These are phyloP conservation scores for Lentinula novae-zelandiae DNA, from an alignment of 1,284 basidiomycete genomes.

Conservation along the genomic window DNA sequence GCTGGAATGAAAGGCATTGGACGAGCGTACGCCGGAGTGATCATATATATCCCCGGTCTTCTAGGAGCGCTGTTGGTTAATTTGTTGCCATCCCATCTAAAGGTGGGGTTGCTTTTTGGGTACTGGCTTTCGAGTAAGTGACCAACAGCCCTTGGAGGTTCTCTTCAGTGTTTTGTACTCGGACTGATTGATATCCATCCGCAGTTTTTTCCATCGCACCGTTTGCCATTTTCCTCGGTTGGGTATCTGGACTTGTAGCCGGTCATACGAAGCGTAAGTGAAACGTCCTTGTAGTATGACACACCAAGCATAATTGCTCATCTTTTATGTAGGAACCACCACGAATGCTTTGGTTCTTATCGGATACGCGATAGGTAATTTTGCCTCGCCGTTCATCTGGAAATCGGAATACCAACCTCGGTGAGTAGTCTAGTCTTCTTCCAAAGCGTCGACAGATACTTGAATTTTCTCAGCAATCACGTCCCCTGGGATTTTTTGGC, in stretches of 20 bases:
- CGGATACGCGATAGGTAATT: conserved; percentile 72
- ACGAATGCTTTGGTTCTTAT: conserved; percentile 72
- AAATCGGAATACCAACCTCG: conserved; percentile 62
- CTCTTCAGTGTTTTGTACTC: too few relatives aligned
- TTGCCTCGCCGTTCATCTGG: conserved; percentile 76
- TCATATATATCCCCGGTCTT: conserved; percentile 70
- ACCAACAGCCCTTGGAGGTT: too few relatives aligned
- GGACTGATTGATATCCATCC: background rate
- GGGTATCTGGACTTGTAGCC: conserved; percentile 51
- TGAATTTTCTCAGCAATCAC: conserved; percentile 41
- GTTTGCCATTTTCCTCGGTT: conserved; percentile 69
- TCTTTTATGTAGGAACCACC: conserved; percentile 46
- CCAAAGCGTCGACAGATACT: background rate
- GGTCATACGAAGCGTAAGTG: conserved; percentile 11
- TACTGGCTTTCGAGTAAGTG: conserved; percentile 71
- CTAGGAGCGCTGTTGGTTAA: conserved; percentile 68
- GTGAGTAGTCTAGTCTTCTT: conserved; percentile 29
- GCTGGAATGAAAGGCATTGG: conserved; percentile 49
- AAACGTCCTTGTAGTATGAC: background rate
- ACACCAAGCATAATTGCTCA: background rate
- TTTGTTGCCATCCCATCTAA: conserved; percentile 60
- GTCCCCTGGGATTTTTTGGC: conserved; percentile 68
- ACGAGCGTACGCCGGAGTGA: conserved; percentile 56
- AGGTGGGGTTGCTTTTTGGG: conserved; percentile 67
- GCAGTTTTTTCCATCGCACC: conserved; percentile 67